Conservation (phyloP, 1,284 basidiomycete species). For the Leccinum brunneo-olivaceum region DNA sequence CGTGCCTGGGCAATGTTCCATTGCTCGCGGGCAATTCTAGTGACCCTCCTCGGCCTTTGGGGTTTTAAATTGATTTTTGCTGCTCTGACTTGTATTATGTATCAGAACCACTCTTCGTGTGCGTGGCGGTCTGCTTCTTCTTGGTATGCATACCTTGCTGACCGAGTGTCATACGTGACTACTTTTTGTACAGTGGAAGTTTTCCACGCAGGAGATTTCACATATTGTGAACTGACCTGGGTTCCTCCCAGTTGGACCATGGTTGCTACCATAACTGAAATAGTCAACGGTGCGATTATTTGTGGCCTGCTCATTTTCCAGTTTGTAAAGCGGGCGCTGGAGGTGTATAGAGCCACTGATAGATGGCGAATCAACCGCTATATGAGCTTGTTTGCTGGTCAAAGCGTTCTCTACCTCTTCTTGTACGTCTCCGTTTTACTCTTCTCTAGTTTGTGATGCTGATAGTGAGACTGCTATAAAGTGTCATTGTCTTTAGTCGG, state of each 20-base stretch:
- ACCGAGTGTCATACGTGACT: too few species aligned
- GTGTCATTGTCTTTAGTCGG: conserved; percentile 1
- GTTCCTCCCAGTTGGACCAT: conserved; percentile 6
- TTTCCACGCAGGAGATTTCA: background rate
- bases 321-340: background rate
- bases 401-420: conserved; percentile 3
- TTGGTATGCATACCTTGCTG: background rate
- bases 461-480: background rate
- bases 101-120: background rate
- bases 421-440: background rate
- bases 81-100: conserved; percentile 1
- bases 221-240: background rate
- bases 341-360: background rate
- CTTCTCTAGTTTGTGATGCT: background rate
- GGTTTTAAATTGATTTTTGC: background rate
- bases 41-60: background rate
- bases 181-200: background rate
- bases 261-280: background rate
- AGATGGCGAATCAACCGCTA: conserved; percentile 2
- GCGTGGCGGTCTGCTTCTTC: background rate
- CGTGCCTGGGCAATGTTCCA: conserved; percentile 7
- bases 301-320: background rate
- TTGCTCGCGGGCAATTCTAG: conserved; percentile 1
- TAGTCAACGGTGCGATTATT: background rate
- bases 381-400: conserved; percentile 2